These are phyloP conservation scores for Fraxinus platypoda DNA, from an alignment of 305 asterid genomes.

Conservation along the genomic window DNA sequence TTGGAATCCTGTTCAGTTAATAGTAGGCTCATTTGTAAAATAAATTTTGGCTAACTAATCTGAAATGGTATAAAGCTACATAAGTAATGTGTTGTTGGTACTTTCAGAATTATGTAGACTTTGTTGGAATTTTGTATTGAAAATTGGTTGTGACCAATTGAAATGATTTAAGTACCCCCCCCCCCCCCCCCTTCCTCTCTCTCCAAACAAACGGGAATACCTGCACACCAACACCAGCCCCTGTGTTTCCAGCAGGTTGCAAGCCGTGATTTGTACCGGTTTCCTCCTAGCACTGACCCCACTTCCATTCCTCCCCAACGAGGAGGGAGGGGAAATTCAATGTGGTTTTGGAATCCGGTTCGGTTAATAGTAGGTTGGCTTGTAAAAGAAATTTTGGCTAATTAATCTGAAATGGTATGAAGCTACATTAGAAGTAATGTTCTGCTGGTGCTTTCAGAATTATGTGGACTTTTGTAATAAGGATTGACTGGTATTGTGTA, in stretches of 20 bases:
- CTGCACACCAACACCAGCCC: not conserved
- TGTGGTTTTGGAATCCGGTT: not conserved
- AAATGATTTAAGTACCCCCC: too few relatives aligned
- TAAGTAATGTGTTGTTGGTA: too few relatives aligned
- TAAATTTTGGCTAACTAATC: too few relatives aligned
- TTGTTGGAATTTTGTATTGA: too few relatives aligned
- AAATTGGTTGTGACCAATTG: too few relatives aligned
- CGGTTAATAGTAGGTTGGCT: conserved; percentile 1
- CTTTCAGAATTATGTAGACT: too few relatives aligned
- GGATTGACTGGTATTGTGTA: not conserved
- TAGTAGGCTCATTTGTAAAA: too few relatives aligned
- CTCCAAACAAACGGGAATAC: not conserved
- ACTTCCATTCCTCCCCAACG: not conserved
- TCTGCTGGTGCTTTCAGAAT: not conserved
- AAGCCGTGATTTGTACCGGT: not conserved
- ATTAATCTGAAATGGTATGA: not conserved
- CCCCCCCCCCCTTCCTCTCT: not conserved
- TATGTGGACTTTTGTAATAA: not conserved
- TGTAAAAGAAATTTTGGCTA: not conserved
- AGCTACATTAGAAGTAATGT: not conserved
- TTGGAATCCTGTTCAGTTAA: too few relatives aligned
- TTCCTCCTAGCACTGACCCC: not conserved
- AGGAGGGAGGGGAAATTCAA: not conserved
- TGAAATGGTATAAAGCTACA: too few relatives aligned
- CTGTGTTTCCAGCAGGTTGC: not conserved